Evolutionary conservation across 2,329 filamentous ascomycete genomes (phyloP).

Genomic region (Elsinoe arachidis): DNA sequence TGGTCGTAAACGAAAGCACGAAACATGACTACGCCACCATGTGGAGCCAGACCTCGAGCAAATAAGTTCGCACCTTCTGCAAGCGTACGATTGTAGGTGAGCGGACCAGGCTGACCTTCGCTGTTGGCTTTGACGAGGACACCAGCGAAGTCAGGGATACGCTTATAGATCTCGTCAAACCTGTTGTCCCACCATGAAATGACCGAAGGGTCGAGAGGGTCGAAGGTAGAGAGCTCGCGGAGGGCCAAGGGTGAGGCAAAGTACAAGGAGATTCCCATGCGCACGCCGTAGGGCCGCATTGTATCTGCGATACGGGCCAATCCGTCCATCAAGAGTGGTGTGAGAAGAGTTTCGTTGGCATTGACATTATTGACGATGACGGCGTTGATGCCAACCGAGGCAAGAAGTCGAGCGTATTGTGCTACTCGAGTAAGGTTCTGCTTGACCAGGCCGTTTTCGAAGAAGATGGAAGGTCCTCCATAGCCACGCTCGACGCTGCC

Average conservation of each 20-base stretch:
- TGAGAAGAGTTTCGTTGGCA: conserved; percentile 52
- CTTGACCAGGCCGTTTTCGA: conserved; percentile 47
- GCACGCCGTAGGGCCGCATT: conserved; percentile 59
- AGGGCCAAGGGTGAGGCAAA: conserved; percentile 55
- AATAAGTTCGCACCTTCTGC: conserved; percentile 62
- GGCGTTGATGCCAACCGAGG: conserved; percentile 58
- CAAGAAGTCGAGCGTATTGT: conserved; percentile 57
- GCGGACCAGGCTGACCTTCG: conserved; percentile 61
- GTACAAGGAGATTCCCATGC: conserved; percentile 57
- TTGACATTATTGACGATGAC: conserved; percentile 66
- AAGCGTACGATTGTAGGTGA: conserved; percentile 62
- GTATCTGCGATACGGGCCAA: conserved; percentile 54
- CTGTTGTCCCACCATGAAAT: conserved; percentile 55
- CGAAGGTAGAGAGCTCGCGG: conserved; percentile 52
- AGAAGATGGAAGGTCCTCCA: conserved; percentile 61
- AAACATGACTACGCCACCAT: conserved; percentile 60
- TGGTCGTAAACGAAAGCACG: conserved; percentile 63
- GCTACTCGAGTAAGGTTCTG: conserved; percentile 51
- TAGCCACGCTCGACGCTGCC: conserved; percentile 61
- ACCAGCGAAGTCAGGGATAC: conserved; percentile 58
- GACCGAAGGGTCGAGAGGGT: conserved; percentile 54
- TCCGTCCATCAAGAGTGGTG: conserved; percentile 50
- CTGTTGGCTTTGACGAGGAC: conserved; percentile 65
- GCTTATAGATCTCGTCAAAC: conserved; percentile 50
- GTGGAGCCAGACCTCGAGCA: conserved; percentile 47